Base-by-base conservation (phyloP, 192 early-diverging fungal genomes). In the Backusella sp. region DNA sequence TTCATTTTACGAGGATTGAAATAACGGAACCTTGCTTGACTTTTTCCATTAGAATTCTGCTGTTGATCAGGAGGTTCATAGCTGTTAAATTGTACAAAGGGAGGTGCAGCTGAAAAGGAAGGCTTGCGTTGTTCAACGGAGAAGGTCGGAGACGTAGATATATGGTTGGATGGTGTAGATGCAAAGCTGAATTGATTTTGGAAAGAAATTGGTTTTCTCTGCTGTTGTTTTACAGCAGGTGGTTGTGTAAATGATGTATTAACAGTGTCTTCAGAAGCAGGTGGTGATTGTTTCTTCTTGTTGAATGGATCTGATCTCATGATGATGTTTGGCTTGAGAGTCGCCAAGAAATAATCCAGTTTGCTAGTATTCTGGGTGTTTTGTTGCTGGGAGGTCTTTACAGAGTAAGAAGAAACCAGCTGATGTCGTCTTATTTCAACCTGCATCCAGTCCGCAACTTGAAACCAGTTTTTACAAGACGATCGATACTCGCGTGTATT, bases 1-100 rank as follows among this genome's bases (percentile, higher is more conserved):
- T 83, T 83, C 74, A 77, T 65, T 65, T 76, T 83, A 35, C 78
- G 68, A 26, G 82, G 82, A 66, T 83, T 83, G 41, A 83, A 83
- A 42, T 83, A 83, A 17, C 82, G 52, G 67, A 83, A 83, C 8
- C 82, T 70, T 41, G 80, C 66, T 68, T 78, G 77, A 28, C 67
- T 73, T 59, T 78, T 78, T 23, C 37, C 62, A 46, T 35, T 26
- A 28, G 32, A 19, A 19, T 5, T 21, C 56, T 62, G 56, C 56
- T 62, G 59, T 68, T 74, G 35, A 65, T 73, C 73, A 42, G 39
- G 39, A 67, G 73, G 42, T 8, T 37, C 39, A 41, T 73, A 73
- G 3, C 35, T 23, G 26, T 72, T 72, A 52, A 73, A 73, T 41
- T 59, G 72, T 39, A 73, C 72, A 73, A 73, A 73, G 12, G 49